Evolutionary conservation across 2,329 filamentous ascomycete genomes (phyloP).

Genomic region (Coniella vitis): DNA sequence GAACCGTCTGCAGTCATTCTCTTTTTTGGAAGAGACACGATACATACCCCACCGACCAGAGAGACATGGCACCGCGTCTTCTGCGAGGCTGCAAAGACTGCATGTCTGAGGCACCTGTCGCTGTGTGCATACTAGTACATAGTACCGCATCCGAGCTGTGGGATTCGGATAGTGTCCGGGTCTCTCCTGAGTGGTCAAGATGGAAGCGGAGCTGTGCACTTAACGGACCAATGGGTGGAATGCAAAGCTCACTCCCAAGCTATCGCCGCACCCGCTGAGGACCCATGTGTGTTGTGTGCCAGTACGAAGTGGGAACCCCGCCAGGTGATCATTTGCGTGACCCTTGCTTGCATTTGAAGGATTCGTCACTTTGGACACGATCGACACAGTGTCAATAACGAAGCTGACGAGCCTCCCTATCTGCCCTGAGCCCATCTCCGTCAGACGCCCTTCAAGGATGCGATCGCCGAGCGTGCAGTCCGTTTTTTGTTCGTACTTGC

Average conservation of each 20-base stretch:
- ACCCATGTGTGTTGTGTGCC: too few species aligned
- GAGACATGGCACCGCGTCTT: too few species aligned
- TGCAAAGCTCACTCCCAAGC: not conserved
- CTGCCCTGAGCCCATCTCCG: too few species aligned
- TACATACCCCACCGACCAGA: too few species aligned
- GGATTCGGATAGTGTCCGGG: not conserved
- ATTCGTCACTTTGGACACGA: constrained; percentile 4
- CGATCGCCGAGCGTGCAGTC: not conserved
- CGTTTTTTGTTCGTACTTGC: too few species aligned
- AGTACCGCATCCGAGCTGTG: not conserved
- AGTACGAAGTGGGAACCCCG: not conserved
- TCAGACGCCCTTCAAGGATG: not conserved
- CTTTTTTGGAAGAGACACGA: too few species aligned
- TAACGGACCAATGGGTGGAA: not conserved
- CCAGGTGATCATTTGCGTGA: not conserved
- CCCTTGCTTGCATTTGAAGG: constrained; percentile 1
- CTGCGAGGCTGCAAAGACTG: too few species aligned
- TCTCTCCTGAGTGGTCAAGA: not conserved
- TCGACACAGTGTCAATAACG: constrained; percentile 12
- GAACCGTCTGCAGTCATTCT: too few species aligned
- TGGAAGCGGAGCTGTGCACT: not conserved
- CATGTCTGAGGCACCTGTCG: not conserved
- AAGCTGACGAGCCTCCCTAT: constrained; percentile 4
- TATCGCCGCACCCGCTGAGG: not conserved
- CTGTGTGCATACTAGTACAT: not conserved